These are phyloP conservation scores for Termitomyces sp. DNA, from an alignment of 768 basidiomycete genomes.

Conservation along the genomic window DNA sequence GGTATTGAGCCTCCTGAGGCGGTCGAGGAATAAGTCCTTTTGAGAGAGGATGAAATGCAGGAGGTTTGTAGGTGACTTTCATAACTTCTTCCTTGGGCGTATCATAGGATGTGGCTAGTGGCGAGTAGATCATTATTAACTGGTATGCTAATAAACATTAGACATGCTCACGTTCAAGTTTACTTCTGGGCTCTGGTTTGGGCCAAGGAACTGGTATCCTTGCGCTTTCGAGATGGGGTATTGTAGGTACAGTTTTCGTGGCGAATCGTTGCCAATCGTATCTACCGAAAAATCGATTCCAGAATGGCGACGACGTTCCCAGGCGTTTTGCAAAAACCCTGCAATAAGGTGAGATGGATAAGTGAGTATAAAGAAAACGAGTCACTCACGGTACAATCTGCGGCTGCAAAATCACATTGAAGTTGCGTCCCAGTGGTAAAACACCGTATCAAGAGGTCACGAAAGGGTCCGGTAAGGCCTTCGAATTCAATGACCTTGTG, in stretches of 20 bases:
- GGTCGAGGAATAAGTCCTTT: conserved; percentile 34
- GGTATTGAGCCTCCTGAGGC: conserved; percentile 52
- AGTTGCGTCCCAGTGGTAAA: too few relatives aligned
- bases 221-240: conserved; percentile 40
- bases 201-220: conserved; percentile 72
- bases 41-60: conserved; percentile 41
- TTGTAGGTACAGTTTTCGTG: conserved; percentile 54
- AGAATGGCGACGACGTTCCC: conserved; percentile 56
- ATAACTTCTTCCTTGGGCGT: conserved; percentile 58
- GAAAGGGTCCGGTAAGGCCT: too few relatives aligned
- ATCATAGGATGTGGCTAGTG: conserved; percentile 56
- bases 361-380: background rate
- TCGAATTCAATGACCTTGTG: too few relatives aligned
- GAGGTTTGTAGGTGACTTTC: conserved; percentile 69
- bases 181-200: conserved; percentile 34
- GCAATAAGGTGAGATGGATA: background rate
- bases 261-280: conserved; percentile 77
- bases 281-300: conserved; percentile 49
- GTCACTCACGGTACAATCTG: conserved; percentile 43
- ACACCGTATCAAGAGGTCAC: too few relatives aligned
- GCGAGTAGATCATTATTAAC: background rate
- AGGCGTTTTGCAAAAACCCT: conserved; percentile 81
- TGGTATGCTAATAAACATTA: background rate
- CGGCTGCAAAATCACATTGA: too few relatives aligned
- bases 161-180: conserved; percentile 40